Evolutionary conservation across 768 basidiomycete genomes (phyloP).

Genomic region (Gyrodon lividus): DNA sequence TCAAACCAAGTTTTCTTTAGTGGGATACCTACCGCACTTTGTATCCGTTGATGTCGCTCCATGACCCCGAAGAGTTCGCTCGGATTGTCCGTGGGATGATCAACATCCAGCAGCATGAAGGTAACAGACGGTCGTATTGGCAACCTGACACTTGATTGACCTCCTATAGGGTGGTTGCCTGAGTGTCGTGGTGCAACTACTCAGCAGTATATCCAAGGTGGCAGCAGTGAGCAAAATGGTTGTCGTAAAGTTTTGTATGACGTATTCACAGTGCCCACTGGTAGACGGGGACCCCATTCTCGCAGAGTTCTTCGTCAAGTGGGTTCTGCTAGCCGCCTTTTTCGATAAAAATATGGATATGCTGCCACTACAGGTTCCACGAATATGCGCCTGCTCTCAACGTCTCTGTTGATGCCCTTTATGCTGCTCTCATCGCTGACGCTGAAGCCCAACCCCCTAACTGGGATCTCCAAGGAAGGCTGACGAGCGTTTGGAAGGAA

Average conservation of each 20-base stretch:
- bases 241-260: neutral
- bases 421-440: conserved; percentile 56
- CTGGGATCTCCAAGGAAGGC: conserved; percentile 64
- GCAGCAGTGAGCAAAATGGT: conserved; percentile 47
- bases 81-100: conserved; percentile 64
- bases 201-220: conserved; percentile 56
- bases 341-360: neutral
- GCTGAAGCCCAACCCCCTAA: conserved; percentile 57
- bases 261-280: no score
- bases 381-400: conserved; percentile 46
- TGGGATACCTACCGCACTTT: conserved; percentile 68
- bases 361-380: conserved; percentile 49
- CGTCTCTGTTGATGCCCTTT: conserved; percentile 50
- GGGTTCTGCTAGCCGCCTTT: conserved; percentile 5
- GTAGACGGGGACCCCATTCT: conserved; percentile 64
- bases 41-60: conserved; percentile 61
- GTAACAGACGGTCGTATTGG: conserved; percentile 24
- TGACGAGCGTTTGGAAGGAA: conserved; percentile 55
- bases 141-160: neutral
- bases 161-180: conserved; percentile 56
- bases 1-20: conserved; percentile 26
- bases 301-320: conserved; percentile 67
- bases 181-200: conserved; percentile 60
- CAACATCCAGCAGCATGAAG: conserved; percentile 66
- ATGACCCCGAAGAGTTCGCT: conserved; percentile 59